These are phyloP conservation scores for Dioscorea zingiberensis DNA, from an alignment of 106 monocot species.

Conservation along the genomic window DNA sequence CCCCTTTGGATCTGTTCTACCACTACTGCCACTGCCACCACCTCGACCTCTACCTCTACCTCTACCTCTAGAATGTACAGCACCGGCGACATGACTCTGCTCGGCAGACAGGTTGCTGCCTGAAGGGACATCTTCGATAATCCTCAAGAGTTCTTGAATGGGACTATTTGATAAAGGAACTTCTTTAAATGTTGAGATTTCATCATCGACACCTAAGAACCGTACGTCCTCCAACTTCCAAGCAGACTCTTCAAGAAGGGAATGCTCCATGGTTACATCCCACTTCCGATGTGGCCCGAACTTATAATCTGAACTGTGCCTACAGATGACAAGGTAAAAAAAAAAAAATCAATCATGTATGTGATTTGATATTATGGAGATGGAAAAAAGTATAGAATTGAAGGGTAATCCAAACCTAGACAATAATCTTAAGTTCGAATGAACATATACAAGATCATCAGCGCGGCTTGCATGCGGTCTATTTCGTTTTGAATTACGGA, in stretches of 20 bases:
- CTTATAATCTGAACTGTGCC: slow-evolving; percentile 29
- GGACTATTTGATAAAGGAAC: slow-evolving; percentile 17
- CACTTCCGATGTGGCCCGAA: slow-evolving; percentile 30
- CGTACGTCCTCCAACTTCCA: slow-evolving; percentile 31
- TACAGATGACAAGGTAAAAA: slow-evolving; percentile 17
- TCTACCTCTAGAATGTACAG: slow-evolving; percentile 6
- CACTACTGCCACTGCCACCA: neutral
- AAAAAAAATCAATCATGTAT: neutral
- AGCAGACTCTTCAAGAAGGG: slow-evolving; percentile 27
- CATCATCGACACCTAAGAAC: slow-evolving; percentile 31
- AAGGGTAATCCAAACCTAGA: slow-evolving; percentile 29
- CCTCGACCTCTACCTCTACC: slow-evolving; percentile 11
- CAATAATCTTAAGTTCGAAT: slow-evolving; percentile 47
- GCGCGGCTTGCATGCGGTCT: slow-evolving; percentile 16
- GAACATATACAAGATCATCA: slow-evolving; percentile 31
- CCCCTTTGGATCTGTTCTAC: slow-evolving; percentile 24
- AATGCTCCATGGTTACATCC: slow-evolving; percentile 26
- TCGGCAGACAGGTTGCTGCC: slow-evolving; percentile 13
- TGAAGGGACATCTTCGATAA: slow-evolving; percentile 28
- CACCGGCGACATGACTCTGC: slow-evolving; percentile 8
- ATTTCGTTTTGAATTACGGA: slow-evolving; percentile 19
- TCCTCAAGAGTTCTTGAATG: slow-evolving; percentile 34
- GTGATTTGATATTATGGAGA: neutral
- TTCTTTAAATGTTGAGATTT: slow-evolving; percentile 22
- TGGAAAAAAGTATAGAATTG: neutral